Conservation (phyloP, 1,284 basidiomycete species). For the Lignosus rhinocerotis region DNA sequence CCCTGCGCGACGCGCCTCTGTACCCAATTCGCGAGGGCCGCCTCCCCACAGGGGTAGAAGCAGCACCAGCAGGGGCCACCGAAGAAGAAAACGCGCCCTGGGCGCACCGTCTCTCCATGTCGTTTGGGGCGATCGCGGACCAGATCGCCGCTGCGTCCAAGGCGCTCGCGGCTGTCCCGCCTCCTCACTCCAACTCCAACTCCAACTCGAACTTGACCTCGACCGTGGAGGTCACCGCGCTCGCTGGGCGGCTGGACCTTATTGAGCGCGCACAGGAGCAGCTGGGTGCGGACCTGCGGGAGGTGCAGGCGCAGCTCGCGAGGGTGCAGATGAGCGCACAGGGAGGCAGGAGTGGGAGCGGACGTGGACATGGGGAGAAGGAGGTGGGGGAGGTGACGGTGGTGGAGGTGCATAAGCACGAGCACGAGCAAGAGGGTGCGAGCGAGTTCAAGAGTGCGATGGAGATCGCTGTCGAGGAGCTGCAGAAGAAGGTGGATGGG, state of each 20-base stretch:
- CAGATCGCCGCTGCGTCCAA: conserved; percentile 43
- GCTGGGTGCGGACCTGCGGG: conserved; percentile 30
- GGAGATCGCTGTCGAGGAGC: conserved; percentile 30
- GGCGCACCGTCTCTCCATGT: conserved; percentile 35
- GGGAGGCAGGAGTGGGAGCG: neutral
- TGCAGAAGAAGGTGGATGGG: conserved; percentile 36
- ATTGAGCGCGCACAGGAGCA: conserved; percentile 34
- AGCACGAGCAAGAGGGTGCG: conserved; percentile 1
- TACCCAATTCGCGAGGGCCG: neutral
- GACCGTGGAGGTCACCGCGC: conserved; percentile 13
- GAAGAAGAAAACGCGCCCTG: conserved; percentile 21
- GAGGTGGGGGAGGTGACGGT: conserved; percentile 11
- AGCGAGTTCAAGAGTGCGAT: conserved; percentile 17
- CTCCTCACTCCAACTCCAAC: too few relatives aligned
- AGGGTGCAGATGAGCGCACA: conserved; percentile 2
- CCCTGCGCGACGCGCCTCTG: conserved; percentile 9
- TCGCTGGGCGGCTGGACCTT: conserved; percentile 30
- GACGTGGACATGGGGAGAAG: neutral
- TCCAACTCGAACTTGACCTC: too few relatives aligned
- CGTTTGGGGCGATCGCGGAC: conserved; percentile 40
- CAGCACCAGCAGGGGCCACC: neutral
- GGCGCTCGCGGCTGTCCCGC: conserved; percentile 35
- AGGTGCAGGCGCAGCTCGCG: conserved; percentile 29
- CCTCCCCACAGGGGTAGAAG: neutral
- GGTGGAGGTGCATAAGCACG: conserved; percentile 14